Percentiles rank a stretch among this genome's conserved stretches.
These are phyloP conservation scores for Podospora appendiculata DNA, from an alignment of 495 filamentous ascomycete genomes.

Conservation along the genomic window DNA sequence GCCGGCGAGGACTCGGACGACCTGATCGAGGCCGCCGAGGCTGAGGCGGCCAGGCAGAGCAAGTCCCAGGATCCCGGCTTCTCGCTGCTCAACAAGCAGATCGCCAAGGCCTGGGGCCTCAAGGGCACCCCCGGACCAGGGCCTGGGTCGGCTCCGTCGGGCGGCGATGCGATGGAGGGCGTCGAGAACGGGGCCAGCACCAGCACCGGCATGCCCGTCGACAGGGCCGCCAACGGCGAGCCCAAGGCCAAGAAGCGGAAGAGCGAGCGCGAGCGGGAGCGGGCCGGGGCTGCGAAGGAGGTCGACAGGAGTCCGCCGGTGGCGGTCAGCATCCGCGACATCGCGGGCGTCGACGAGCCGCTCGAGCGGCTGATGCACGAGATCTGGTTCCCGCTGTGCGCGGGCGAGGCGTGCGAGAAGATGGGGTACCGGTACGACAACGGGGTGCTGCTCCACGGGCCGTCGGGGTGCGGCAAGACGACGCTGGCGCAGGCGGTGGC, in stretches of 20 bases:
- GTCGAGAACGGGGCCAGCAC: background rate
- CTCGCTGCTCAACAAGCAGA: conserved; percentile 25
- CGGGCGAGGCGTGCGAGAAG: conserved; percentile 43
- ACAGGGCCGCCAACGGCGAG: conserved; percentile 53
- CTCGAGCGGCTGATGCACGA: conserved; percentile 70
- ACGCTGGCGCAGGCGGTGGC: conserved; percentile 89
- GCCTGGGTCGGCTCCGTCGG: background rate
- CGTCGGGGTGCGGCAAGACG: conserved; percentile 93
- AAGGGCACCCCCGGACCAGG: conserved; percentile 2
- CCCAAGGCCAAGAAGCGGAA: conserved; percentile 60
- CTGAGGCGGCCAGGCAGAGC: conserved; percentile 13
- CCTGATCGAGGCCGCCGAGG: conserved; percentile 56
- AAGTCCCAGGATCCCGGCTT: conserved; percentile 16
- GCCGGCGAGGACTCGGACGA: conserved; percentile 54
- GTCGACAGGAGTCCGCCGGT: conserved; percentile 65
- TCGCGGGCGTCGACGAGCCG: conserved; percentile 80
- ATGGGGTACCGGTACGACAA: conserved; percentile 68
- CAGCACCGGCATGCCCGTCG: background rate
- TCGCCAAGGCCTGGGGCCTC: conserved; percentile 55
- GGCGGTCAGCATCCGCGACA: conserved; percentile 66
- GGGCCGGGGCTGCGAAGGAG: conserved; percentile 17
- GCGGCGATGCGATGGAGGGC: conserved; percentile 3
- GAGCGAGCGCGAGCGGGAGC: conserved; percentile 10
- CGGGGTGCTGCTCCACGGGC: conserved; percentile 87
- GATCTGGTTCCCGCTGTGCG: conserved; percentile 70